These are phyloP conservation scores for Williopsis jadinii DNA, from an alignment of 1,139 yeast genomes.

Conservation along the genomic window DNA sequence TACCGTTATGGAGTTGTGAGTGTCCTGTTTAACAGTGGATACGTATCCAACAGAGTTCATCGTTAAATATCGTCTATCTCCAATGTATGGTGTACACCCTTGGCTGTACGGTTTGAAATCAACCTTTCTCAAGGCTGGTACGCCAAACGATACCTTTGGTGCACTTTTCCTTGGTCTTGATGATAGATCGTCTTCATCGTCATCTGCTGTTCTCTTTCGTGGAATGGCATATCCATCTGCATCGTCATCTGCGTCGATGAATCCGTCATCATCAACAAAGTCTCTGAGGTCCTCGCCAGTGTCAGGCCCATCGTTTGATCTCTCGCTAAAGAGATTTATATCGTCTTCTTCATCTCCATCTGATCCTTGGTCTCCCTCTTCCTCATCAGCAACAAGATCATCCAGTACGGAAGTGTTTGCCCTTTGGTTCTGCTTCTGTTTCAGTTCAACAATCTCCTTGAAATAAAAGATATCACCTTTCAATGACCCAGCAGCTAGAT, in stretches of 20 bases:
- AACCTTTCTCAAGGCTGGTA: conserved; percentile 6
- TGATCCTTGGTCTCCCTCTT: conserved; percentile 14
- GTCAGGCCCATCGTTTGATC: conserved; percentile 19
- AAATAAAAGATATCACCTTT: conserved; percentile 42
- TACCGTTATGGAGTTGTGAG: conserved; percentile 67
- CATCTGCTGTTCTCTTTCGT: conserved; percentile 6
- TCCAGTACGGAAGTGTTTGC: conserved; percentile 6
- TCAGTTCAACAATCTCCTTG: conserved; percentile 26
- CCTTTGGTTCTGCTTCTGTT: conserved; percentile 3
- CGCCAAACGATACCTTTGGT: neutral
- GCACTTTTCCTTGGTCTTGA: conserved; percentile 2
- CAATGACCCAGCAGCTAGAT: conserved; percentile 41
- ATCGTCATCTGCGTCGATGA: conserved; percentile 7
- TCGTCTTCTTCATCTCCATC: conserved; percentile 27
- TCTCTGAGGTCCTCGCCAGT: conserved; percentile 24
- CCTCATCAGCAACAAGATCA: conserved; percentile 14
- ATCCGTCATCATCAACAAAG: conserved; percentile 12
- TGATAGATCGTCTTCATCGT: conserved; percentile 1
- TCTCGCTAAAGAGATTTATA: conserved; percentile 24
- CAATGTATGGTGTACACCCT: conserved; percentile 81
- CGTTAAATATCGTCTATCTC: conserved; percentile 66
- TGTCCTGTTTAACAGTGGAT: conserved; percentile 64
- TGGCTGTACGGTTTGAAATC: conserved; percentile 41
- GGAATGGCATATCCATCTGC: conserved; percentile 8
- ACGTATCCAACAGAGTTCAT: conserved; percentile 80